Evolutionary conservation across 139 green algal species (phyloP), one percentile per base, ranked within the genome.

Genomic region (Picochlorum sp.): DNA sequence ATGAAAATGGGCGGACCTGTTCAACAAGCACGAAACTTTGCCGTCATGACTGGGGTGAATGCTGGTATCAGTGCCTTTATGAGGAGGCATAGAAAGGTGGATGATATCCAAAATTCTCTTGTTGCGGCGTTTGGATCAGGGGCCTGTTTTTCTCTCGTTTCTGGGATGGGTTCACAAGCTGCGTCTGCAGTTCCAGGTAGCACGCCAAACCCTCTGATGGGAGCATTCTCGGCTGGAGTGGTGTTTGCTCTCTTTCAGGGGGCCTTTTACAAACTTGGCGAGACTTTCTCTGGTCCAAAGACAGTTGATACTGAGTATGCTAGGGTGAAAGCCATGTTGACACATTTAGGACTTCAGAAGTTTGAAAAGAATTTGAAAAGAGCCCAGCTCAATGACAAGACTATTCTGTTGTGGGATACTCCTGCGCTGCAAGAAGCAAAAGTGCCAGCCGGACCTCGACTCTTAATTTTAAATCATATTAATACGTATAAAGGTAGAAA

Each of bases 311-410:
- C 32, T 10, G 85, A 92, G 18, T 77, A 79, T 6, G 65, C 83
- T 39, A 94, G 92, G 52, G 88, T 81, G n/a, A 85, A 78, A 63
- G 78, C 78, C 47, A 91, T 97, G 85, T 79, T 55, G 20, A 18
- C 7, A 22, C 49, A 67, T 32, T 32, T 50, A 49, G 49, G 41
- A 47, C 20, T 68, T 9, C 30, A 35, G 5, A 91, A 96, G 57
- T 98, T 95, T 61, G 74, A 91, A 52, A 88, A 91, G 63, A 95
- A 95, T 57, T 69, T 99, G 39, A 91, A 89, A 68, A 89, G 84
- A 57, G 83, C 72, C 4, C 60, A 81, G 69, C 72, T 99, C 7
- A 94, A 78, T 25, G 93, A 99, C 73, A 77, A 69, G 35, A 96
- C 88, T 22, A 87, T 99, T 59, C 83, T 86, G 76, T 73, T 96